Evolutionary conservation across 2,329 filamentous ascomycete genomes (phyloP).

Genomic region (Aspergillus felis): DNA sequence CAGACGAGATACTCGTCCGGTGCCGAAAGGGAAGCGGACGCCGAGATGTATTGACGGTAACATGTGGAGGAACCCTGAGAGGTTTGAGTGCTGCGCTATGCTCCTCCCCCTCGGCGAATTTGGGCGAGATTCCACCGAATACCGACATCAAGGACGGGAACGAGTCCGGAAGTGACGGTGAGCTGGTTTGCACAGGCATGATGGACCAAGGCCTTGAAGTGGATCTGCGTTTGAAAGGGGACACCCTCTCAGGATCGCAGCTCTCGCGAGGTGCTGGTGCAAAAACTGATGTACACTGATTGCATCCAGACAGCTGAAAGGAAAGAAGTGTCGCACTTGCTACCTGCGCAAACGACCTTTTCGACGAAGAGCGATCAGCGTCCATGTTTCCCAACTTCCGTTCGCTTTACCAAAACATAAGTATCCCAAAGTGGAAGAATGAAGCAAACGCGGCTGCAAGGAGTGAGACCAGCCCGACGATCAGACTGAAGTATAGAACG

Average conservation of each 20-base stretch:
- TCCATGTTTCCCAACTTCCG: constrained; percentile 20
- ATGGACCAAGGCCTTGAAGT: constrained; percentile 18
- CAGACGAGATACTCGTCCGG: constrained; percentile 42
- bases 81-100: constrained; percentile 21
- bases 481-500: constrained; percentile 15
- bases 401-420: constrained; percentile 8
- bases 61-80: constrained; percentile 25
- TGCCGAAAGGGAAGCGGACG: constrained; percentile 32
- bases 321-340: constrained; percentile 30
- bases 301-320: constrained; percentile 26
- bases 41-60: constrained; percentile 23
- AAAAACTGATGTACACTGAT: constrained; percentile 19
- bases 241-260: constrained; percentile 25
- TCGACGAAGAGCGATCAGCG: constrained; percentile 27
- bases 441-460: constrained; percentile 24
- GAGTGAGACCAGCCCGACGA: constrained; percentile 24
- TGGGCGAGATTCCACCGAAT: constrained; percentile 41
- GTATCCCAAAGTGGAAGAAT: constrained; percentile 14
- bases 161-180: constrained; percentile 39
- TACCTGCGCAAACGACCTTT: constrained; percentile 41
- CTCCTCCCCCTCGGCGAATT: constrained; percentile 25
- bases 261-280: constrained; percentile 22
- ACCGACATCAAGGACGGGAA: constrained; percentile 53
- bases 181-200: constrained; percentile 40
- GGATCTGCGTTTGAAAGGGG: constrained; percentile 29